These are phyloP conservation scores for Leucosporidium creatinivorum DNA, from an alignment of 768 basidiomycete species.

Conservation along the genomic window DNA sequence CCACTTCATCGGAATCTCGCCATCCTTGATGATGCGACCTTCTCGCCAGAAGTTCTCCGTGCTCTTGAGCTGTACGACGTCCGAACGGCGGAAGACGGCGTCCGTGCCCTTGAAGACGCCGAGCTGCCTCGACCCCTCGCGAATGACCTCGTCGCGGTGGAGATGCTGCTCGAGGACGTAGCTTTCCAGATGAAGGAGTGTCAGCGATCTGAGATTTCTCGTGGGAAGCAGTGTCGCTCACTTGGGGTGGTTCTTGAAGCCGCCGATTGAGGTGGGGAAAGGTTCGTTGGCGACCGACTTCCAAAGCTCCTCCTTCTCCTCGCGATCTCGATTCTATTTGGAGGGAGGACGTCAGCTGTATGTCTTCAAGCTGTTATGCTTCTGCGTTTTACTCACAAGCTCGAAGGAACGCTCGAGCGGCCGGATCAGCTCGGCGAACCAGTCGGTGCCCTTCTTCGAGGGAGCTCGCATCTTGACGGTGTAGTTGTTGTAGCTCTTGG, in stretches of 20 bases:
- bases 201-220: neutral
- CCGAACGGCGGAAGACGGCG: constrained; percentile 75
- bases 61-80: constrained; percentile 78
- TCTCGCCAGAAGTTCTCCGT: constrained; percentile 91
- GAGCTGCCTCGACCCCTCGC: constrained; percentile 63
- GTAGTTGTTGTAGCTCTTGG: constrained; percentile 68
- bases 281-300: constrained; percentile 70
- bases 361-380: no score
- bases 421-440: constrained; percentile 72
- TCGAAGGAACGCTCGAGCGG: constrained; percentile 67
- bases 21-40: constrained; percentile 61
- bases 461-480: constrained; percentile 43
- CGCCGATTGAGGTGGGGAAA: constrained; percentile 82
- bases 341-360: no score
- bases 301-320: constrained; percentile 84
- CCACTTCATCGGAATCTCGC: constrained; percentile 79
- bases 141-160: constrained; percentile 74
- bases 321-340: constrained; percentile 74
- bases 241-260: constrained; percentile 95
- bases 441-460: constrained; percentile 55
- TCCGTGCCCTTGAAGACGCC: constrained; percentile 83
- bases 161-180: constrained; percentile 82
- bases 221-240: constrained; percentile 44
- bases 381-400: constrained; percentile 70
- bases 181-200: constrained; percentile 44